A percentile compares a stretch with the other conserved stretches of the same genome.
Evolutionary conservation across 1,284 basidiomycete genomes (phyloP).

Genomic region (Ganoderma lingzhi): DNA sequence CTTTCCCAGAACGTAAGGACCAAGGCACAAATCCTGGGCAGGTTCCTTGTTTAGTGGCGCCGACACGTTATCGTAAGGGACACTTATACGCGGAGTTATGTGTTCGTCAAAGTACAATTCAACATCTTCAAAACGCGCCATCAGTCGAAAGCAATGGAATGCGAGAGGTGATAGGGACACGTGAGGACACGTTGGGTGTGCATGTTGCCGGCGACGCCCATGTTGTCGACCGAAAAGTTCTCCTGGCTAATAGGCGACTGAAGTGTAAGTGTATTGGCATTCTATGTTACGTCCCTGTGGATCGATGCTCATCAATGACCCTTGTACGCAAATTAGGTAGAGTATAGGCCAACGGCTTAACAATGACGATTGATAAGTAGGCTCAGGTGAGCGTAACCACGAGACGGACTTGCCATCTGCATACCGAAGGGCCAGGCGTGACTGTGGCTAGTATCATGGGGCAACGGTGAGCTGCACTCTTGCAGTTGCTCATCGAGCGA

Average conservation of each 20-base stretch:
- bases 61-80: background rate
- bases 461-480: too few species aligned
- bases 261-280: conserved; percentile 39
- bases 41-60: background rate
- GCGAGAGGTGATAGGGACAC: conserved; percentile 30
- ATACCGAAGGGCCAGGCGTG: too few species aligned
- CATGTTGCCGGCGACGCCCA: conserved; percentile 46
- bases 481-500: too few species aligned
- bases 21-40: conserved; percentile 62
- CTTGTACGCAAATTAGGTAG: background rate
- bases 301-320: background rate
- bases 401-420: too few species aligned
- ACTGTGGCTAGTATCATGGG: too few species aligned
- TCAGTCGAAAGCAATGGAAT: background rate
- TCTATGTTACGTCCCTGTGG: conserved; percentile 49
- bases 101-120: conserved; percentile 65
- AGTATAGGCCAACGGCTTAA: too few species aligned
- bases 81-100: conserved; percentile 63
- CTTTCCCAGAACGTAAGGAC: conserved; percentile 62
- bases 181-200: conserved; percentile 47
- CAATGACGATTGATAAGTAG: too few species aligned
- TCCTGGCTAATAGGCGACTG: conserved; percentile 47
- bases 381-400: too few species aligned
- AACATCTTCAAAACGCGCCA: conserved; percentile 46
- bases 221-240: conserved; percentile 44